Conservation (phyloP, 2,329 filamentous ascomycete species). For the Neophaeococcomyces mojaviensis region DNA sequence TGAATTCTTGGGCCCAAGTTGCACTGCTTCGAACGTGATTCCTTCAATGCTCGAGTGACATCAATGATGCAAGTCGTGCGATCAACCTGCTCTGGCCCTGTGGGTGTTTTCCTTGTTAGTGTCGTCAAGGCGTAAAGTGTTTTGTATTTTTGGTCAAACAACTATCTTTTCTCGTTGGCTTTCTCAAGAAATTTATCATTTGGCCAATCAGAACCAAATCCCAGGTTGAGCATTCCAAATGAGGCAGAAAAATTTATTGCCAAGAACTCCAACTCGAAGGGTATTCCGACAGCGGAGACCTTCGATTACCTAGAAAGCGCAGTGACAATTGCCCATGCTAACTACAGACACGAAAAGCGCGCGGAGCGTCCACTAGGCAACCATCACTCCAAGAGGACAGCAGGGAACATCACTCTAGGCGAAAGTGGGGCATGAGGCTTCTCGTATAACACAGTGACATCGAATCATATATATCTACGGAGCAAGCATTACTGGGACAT, state of each 20-base stretch:
- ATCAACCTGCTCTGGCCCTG: no score
- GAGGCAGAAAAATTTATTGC: conserved; percentile 8
- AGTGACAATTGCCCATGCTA: no score
- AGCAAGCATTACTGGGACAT: background rate
- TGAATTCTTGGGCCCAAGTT: no score
- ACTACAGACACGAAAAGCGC: no score
- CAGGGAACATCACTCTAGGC: background rate
- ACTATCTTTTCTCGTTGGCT: background rate
- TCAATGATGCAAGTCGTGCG: no score
- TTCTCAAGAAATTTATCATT: conserved; percentile 1
- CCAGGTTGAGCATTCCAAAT: background rate
- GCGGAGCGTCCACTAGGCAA: no score
- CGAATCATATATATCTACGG: no score
- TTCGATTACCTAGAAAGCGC: no score
- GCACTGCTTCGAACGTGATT: no score
- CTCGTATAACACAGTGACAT: background rate
- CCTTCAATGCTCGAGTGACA: no score
- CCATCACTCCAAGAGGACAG: no score
- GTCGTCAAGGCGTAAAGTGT: background rate
- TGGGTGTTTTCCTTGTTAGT: background rate
- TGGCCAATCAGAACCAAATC: background rate
- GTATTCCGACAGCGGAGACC: no score
- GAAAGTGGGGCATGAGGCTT: background rate
- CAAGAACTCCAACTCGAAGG: background rate
- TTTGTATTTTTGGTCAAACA: background rate